Evolutionary conservation across 2,329 filamentous ascomycete genomes (phyloP), one percentile per base, ranked within the genome.

Genomic region (Cryphonectria naterciae): DNA sequence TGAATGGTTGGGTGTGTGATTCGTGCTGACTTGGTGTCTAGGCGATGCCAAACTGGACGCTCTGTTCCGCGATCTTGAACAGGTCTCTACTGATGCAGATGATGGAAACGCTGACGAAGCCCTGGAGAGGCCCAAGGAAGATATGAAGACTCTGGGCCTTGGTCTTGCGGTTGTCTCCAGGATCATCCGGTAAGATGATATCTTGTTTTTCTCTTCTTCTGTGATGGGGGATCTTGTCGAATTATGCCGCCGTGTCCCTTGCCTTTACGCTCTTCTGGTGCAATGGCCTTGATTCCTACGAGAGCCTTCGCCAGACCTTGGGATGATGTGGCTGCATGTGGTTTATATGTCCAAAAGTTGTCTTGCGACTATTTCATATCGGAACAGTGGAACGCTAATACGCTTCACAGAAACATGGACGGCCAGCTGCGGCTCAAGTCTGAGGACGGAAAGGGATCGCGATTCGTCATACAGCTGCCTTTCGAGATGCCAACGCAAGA

Each of bases 81-180:
- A 91, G 75, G 86, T 91, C 22, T 84, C 81, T 69, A 83, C 79
- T 0, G 85, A 87, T 67, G 80, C 78, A 0, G 79, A 82, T 32
- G 32, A 76, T 49, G 49, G 67, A 71, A 25, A 63, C 56, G 41
- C 68, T 46, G 69, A 74, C 8, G 46, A 76, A 22, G 75, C 78
- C 0, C 75, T 77, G 63, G n/a, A 80, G 56, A 70, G 77, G 25
- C 77, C 79, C 2, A 77, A 79, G 67, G 69, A 78, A 19, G 73
- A 72, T 56, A 74, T 82, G 28, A 80, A 82, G 65, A 90, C 89
- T 0, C 81, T 97, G 1, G 95, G 95, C 0, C 86, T 97, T 13
- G 95, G 94, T 0, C 85, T 97, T n/a, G 94, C 94, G 0, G 86
- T 97, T 17, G 94, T 97, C n/a, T 92, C 93, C 22, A 89, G 94